Base-by-base conservation (phyloP, 768 basidiomycete species). In the Flagelloscypha sp. region DNA sequence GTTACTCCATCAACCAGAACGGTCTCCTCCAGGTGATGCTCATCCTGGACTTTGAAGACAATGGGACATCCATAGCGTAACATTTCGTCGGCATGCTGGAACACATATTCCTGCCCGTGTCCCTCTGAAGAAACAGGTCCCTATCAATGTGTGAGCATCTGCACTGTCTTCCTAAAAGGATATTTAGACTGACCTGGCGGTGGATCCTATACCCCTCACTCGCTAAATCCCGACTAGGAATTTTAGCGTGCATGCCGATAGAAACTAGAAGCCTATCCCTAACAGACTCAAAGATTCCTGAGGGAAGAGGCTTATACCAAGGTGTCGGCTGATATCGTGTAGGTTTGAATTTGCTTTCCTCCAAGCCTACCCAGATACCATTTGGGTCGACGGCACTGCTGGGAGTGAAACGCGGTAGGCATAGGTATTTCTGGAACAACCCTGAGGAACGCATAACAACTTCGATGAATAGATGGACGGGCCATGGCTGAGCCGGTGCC, bases 241-340 rank as follows among this genome's bases (percentile, higher is more conserved):
- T 43, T 33, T 65, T 58, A 19, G 56, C 53, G 39, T 63, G 50
- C 44, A 47, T 53, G 2, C 61, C 59, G 15, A 64, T 27, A 18
- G 42, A 30, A 7, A 70, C 62, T 6, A 52, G 35, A 1, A 66
- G 29, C 23, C 47, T 48, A 30, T 66, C 63, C 15, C n/a, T n/a
- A n/a, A n/a, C n/a, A n/a, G n/a, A 50, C 2, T 49, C 54, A 6
- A 41, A 10, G 1, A 63, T 19, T 5, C 50, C 52, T 2, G 43
- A 55, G 0, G 57, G 46, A 37, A 58, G 48, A 1, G 66, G 61
- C 42, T 61, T 66, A 43, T 74, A 74, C 69, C 70, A 72, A 13
- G 70, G 70, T 34, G 49, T 51, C 4, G 58, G 48, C 16, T 55
- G 44, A 34, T 40, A 66, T 42, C 63, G 25, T 16, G 20, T 37